Evolutionary conservation across 305 asterid genomes (phyloP).

Genomic region (Ilex paraguariensis): DNA sequence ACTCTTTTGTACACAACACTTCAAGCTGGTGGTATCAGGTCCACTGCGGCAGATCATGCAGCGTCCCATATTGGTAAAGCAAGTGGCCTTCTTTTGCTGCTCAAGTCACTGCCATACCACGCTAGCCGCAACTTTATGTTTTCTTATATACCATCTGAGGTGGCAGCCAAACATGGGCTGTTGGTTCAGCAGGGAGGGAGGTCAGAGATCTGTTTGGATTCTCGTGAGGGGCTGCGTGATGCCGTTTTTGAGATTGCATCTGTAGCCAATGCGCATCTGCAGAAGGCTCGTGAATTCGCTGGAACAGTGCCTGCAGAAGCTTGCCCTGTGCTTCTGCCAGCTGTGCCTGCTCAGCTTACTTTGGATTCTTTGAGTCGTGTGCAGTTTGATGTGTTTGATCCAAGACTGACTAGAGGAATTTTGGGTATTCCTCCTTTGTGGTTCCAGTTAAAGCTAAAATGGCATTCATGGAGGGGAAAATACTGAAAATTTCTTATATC

Average conservation of each 20-base stretch:
- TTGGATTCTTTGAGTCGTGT: constrained; percentile 61
- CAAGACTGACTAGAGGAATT: constrained; percentile 55
- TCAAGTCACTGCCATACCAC: constrained; percentile 79
- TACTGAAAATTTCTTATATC: constrained; percentile 31
- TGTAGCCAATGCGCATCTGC: constrained; percentile 71
- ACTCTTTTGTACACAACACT: constrained; percentile 86
- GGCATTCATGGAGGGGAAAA: constrained; percentile 84
- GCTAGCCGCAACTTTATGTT: constrained; percentile 52
- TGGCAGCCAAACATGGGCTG: constrained; percentile 77
- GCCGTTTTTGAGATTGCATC: constrained; percentile 92
- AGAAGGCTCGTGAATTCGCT: constrained; percentile 68
- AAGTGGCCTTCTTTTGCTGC: constrained; percentile 75
- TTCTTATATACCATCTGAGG: constrained; percentile 55
- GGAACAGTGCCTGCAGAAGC: constrained; percentile 75
- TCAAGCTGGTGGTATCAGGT: constrained; percentile 68
- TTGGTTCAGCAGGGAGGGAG: constrained; percentile 45
- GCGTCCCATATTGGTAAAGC: constrained; percentile 98
- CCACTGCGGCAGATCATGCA: constrained; percentile 84
- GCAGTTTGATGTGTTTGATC: constrained; percentile 81
- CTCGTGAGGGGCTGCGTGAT: constrained; percentile 54
- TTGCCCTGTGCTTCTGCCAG: constrained; percentile 62
- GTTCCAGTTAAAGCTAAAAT: constrained; percentile 82
- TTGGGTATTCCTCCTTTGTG: constrained; percentile 69
- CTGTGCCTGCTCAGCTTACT: constrained; percentile 68
- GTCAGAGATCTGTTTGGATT: constrained; percentile 46